phyloP scores from a whole-genome alignment of 495 filamentous ascomycete species.

The Neurospora discreta region DNA sequence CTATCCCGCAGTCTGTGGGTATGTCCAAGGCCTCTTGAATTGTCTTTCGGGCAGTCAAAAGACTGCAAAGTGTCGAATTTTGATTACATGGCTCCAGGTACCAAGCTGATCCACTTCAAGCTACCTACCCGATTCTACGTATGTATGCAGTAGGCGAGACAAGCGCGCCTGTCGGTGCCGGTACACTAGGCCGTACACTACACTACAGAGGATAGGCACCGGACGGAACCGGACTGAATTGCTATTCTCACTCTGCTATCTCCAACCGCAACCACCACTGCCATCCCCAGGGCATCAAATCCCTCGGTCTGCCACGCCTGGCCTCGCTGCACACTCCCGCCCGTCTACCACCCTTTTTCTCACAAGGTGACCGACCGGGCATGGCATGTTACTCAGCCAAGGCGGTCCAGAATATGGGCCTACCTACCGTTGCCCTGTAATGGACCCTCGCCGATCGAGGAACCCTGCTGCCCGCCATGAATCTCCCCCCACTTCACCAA shows the following conservation, averaged over 20 bases:
- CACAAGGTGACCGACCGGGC: background rate
- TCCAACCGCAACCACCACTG: background rate
- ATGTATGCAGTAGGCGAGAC: background rate
- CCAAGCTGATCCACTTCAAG: background rate
- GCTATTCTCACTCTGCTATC: background rate
- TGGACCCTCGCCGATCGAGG: background rate
- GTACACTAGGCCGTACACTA: too few relatives aligned
- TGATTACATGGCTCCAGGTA: background rate
- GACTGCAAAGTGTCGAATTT: background rate
- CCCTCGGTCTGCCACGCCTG: background rate
- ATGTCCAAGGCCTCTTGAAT: too few relatives aligned
- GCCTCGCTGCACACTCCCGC: background rate
- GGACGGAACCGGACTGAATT: background rate
- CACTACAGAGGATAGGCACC: background rate
- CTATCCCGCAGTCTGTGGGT: too few relatives aligned
- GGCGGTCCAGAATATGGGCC: background rate
- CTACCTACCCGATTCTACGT: background rate
- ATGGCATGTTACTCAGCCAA: background rate
- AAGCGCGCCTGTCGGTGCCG: background rate
- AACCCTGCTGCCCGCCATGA: background rate
- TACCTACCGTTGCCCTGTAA: background rate
- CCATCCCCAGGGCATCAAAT: too few relatives aligned
- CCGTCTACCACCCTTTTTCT: background rate
- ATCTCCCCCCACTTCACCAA: background rate
- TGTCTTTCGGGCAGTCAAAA: background rate